Conservation (phyloP, 2,329 filamentous ascomycete genomes). For the Neonectria punicea region DNA sequence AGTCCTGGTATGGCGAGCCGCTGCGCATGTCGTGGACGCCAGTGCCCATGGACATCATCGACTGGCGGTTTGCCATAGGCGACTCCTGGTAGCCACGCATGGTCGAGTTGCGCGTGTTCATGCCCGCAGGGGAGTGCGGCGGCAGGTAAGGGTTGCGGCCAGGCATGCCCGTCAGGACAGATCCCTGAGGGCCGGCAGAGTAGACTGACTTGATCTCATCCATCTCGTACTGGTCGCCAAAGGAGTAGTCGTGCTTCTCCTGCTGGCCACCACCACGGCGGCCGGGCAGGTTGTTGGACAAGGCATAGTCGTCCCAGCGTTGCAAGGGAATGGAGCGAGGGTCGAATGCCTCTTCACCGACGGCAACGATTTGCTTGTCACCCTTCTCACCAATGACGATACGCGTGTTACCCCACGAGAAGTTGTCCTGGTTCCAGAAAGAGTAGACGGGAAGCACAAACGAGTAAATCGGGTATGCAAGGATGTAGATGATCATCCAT, state of each 20-base stretch:
- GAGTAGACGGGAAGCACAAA: slow-evolving; percentile 94
- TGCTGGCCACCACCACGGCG: slow-evolving; percentile 75
- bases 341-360: slow-evolving; percentile 87
- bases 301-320: slow-evolving; percentile 96
- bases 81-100: slow-evolving; percentile 61
- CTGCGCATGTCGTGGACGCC: slow-evolving; percentile 58
- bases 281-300: slow-evolving; percentile 87
- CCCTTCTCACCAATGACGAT: slow-evolving; percentile 96
- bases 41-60: slow-evolving; percentile 73
- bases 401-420: slow-evolving; percentile 98
- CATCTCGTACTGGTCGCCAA: slow-evolving; percentile 90
- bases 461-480: slow-evolving; percentile 95
- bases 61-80: slow-evolving; percentile 71
- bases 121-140: slow-evolving; percentile 81
- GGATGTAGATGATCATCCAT: slow-evolving; percentile 99
- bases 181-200: slow-evolving; percentile 89
- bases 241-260: slow-evolving; percentile 73
- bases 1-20: slow-evolving; percentile 69
- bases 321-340: slow-evolving; percentile 93
- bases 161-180: slow-evolving; percentile 86
- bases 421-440: slow-evolving; percentile 99
- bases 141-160: slow-evolving; percentile 81
- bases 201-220: slow-evolving; percentile 98
- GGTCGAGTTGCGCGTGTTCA: slow-evolving; percentile 58
- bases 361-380: slow-evolving; percentile 87